A percentile compares a stretch with the other conserved stretches of the same genome.
phyloP scores from a whole-genome alignment of 352 stramenopile species.

The Thalassiosira mediterranea region DNA sequence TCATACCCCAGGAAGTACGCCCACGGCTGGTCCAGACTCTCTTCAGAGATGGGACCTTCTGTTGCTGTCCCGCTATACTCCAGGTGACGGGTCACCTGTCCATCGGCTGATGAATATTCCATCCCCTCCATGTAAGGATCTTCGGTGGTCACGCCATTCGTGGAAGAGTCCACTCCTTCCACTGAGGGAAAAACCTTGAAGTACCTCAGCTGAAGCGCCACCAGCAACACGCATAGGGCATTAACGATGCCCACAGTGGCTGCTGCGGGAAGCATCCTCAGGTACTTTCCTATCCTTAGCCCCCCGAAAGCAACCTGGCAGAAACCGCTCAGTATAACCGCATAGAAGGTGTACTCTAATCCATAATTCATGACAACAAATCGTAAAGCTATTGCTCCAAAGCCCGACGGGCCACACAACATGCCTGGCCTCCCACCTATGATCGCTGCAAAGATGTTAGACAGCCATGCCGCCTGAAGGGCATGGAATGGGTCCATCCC shows the following conservation, averaged over 20 bases:
- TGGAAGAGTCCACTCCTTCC: conserved; percentile 63
- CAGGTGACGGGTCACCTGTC: conserved; percentile 31
- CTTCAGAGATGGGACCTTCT: conserved; percentile 30
- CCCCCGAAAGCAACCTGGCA: conserved; percentile 82
- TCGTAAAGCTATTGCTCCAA: conserved; percentile 40
- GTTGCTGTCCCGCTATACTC: conserved; percentile 30
- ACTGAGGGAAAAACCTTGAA: conserved; percentile 66
- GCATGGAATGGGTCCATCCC: conserved; percentile 87
- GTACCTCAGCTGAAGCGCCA: conserved; percentile 63
- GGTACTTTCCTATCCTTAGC: conserved; percentile 82
- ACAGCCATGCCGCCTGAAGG: conserved; percentile 70
- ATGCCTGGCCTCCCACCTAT: conserved; percentile 88
- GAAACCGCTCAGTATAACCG: conserved; percentile 80
- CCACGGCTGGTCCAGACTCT: conserved; percentile 14
- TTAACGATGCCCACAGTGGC: conserved; percentile 94
- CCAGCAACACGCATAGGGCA: conserved; percentile 88
- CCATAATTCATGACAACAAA: conserved; percentile 25
- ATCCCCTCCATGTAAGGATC: no score
- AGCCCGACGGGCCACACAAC: conserved; percentile 83
- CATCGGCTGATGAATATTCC: conserved; percentile 17
- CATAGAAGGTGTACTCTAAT: conserved; percentile 54
- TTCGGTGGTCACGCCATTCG: conserved; percentile 68
- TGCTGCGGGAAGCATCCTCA: conserved; percentile 88
- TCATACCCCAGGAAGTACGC: conserved; percentile 7
- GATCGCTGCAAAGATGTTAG: conserved; percentile 85